A percentile compares a stretch with the other conserved stretches of the same genome.
phyloP scores from a whole-genome alignment of 108 stramenopile species.

The Chaetoceros tenuissimus region DNA sequence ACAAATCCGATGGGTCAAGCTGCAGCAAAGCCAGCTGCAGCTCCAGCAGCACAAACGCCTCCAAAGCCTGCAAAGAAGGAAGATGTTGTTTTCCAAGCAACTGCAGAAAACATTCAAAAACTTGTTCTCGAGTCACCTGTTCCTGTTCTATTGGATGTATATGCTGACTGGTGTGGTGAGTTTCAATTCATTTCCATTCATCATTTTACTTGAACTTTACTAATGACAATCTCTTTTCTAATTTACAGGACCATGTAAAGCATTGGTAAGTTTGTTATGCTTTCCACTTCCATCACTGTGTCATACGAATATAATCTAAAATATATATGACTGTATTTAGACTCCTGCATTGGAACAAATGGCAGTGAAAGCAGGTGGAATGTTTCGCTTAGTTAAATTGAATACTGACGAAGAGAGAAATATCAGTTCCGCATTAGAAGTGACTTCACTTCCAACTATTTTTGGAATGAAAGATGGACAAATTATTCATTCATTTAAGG shows the following conservation, averaged over 20 bases:
- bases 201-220: slow-evolving; percentile 1
- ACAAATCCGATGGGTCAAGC: slow-evolving; percentile 21
- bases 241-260: slow-evolving; percentile 64
- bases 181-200: neutral
- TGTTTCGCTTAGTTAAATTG: slow-evolving; percentile 78
- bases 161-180: slow-evolving; percentile 68
- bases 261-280: too few relatives aligned
- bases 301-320: too few relatives aligned
- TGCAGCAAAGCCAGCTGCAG: slow-evolving; percentile 12
- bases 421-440: slow-evolving; percentile 57
- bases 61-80: slow-evolving; percentile 50
- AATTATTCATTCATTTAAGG: slow-evolving; percentile 71
- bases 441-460: slow-evolving; percentile 76
- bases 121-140: slow-evolving; percentile 82
- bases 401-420: slow-evolving; percentile 76
- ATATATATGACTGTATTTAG: too few relatives aligned
- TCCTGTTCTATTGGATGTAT: slow-evolving; percentile 76
- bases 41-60: slow-evolving; percentile 4
- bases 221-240: neutral
- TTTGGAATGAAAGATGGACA: slow-evolving; percentile 77
- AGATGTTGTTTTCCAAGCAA: slow-evolving; percentile 77
- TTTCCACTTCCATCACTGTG: too few relatives aligned
- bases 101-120: slow-evolving; percentile 54
- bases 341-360: slow-evolving; percentile 81
- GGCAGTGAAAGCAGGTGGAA: slow-evolving; percentile 66